phyloP scores from a whole-genome alignment of 73 alveolate genomes.

The Paramecium octaurelia region DNA sequence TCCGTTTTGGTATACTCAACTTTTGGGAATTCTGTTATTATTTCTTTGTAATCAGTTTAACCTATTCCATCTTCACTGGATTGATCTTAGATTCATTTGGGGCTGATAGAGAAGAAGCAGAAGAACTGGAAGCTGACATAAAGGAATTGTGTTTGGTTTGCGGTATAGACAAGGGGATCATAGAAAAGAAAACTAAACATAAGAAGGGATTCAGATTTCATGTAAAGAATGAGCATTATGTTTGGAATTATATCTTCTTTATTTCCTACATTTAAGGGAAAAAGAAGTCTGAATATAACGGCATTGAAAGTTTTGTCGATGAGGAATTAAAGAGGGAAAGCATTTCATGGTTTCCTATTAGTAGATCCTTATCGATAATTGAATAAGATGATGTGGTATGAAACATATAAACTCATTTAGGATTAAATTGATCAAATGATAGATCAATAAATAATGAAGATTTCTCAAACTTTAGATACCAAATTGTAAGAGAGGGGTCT shows the following conservation, averaged over 20 bases:
- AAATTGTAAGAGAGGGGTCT: not conserved
- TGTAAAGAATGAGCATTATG: slow-evolving; percentile 79
- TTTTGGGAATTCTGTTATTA: slow-evolving; percentile 56
- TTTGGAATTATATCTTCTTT: slow-evolving; percentile 90
- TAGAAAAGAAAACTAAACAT: slow-evolving; percentile 32
- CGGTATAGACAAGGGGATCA: slow-evolving; percentile 71
- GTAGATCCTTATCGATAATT: not conserved
- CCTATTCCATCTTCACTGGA: slow-evolving; percentile 65
- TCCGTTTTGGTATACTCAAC: not conserved
- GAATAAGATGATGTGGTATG: not conserved
- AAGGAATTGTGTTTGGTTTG: slow-evolving; percentile 92
- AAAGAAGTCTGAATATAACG: slow-evolving; percentile 91
- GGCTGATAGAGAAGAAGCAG: slow-evolving; percentile 86
- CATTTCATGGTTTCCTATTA: not conserved
- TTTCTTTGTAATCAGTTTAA: slow-evolving; percentile 50
- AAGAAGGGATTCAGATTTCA: slow-evolving; percentile 75
- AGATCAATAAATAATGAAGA: not conserved
- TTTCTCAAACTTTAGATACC: not conserved
- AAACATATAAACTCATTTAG: not conserved
- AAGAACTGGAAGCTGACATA: slow-evolving; percentile 79
- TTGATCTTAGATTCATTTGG: slow-evolving; percentile 96
- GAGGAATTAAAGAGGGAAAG: slow-evolving; percentile 65
- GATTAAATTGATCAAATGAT: not conserved
- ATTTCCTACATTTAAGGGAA: slow-evolving; percentile 84
- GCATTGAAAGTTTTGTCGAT: slow-evolving; percentile 91